phyloP scores from a whole-genome alignment of 768 basidiomycete genomes.

The Kwoniella botswanensis region DNA sequence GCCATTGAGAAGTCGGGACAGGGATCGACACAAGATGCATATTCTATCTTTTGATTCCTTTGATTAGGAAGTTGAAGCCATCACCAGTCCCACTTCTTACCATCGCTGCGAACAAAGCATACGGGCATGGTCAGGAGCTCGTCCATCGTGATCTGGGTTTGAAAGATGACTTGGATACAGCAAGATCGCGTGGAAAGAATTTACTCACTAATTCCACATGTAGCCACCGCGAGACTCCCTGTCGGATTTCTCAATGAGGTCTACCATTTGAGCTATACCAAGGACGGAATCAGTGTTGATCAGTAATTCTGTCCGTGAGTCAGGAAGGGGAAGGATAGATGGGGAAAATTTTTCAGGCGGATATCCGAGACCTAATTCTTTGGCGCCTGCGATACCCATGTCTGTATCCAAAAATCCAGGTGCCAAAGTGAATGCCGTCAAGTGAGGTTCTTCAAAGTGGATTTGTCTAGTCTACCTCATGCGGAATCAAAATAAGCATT shows the following conservation, averaged over 20 bases:
- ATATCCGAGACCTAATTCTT: background rate
- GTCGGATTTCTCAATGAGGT: slow-evolving; percentile 12
- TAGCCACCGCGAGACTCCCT: slow-evolving; percentile 2
- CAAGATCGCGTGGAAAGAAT: background rate
- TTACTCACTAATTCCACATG: slow-evolving; percentile 15
- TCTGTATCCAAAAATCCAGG: slow-evolving; percentile 10
- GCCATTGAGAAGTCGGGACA: too few species aligned
- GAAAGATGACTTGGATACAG: background rate
- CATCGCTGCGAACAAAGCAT: background rate
- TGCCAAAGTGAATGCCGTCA: slow-evolving; percentile 7
- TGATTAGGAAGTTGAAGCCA: too few species aligned
- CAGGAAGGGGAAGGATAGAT: too few species aligned
- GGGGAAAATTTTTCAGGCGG: background rate
- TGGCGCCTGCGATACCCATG: background rate
- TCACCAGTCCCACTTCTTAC: background rate
- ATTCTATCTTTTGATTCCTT: too few species aligned
- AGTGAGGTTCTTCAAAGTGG: slow-evolving; percentile 16
- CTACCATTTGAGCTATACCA: slow-evolving; percentile 14
- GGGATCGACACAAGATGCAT: too few species aligned
- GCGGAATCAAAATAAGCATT: background rate
- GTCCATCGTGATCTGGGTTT: background rate
- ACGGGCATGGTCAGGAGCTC: background rate
- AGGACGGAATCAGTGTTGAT: too few species aligned
- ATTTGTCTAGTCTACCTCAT: slow-evolving; percentile 2
- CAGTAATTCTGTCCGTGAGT: too few species aligned